Evolutionary conservation across 176 grass and related monocot species (phyloP).

Genomic region (Lolium rigidum): DNA sequence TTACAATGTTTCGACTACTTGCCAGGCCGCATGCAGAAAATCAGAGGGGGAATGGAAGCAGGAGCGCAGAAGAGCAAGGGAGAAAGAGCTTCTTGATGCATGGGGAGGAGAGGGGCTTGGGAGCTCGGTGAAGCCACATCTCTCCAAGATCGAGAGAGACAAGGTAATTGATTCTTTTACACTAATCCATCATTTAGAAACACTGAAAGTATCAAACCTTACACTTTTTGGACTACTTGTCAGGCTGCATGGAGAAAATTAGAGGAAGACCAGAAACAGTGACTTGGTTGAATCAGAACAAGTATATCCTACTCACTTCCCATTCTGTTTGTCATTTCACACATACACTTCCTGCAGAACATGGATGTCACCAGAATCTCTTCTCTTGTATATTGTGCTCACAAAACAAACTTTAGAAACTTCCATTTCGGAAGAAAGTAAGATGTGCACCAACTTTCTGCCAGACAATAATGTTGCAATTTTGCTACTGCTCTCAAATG

Average conservation of each 20-base stretch:
- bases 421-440: constrained; percentile 20
- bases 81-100: constrained; percentile 72
- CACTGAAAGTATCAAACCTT: not conserved
- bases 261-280: constrained; percentile 62
- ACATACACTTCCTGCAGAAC: constrained; percentile 17
- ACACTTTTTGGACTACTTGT: constrained; percentile 36
- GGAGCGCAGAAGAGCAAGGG: constrained; percentile 61
- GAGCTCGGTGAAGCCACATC: constrained; percentile 72
- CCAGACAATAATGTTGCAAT: constrained; percentile 8
- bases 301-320: constrained; percentile 6
- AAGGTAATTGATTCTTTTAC: constrained; percentile 56
- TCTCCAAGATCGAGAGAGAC: constrained; percentile 83
- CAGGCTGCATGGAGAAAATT: constrained; percentile 76
- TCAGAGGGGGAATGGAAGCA: constrained; percentile 62
- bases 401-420: not conserved
- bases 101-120: constrained; percentile 81
- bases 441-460: constrained; percentile 12
- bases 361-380: not conserved
- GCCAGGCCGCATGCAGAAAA: constrained; percentile 66
- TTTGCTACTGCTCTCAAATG: not conserved
- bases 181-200: not conserved
- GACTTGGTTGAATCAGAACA: not conserved
- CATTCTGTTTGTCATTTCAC: constrained; percentile 8
- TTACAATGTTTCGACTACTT: constrained; percentile 40
- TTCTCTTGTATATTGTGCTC: constrained; percentile 13